Conservation (phyloP, 352 stramenopile genomes). For the Phytophthora quininea region DNA sequence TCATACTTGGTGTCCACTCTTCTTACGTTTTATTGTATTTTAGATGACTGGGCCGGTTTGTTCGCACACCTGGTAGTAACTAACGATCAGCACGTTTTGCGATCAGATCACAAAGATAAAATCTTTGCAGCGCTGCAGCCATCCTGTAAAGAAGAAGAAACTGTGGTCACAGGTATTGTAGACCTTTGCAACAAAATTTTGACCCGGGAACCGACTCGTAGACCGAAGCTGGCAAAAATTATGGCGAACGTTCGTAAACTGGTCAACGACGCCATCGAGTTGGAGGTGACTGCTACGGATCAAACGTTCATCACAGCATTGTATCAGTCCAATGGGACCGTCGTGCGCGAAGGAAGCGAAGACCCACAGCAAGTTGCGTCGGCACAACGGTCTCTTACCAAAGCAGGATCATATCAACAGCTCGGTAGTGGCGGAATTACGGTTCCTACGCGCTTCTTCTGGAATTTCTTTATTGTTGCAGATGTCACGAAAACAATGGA, state of each 20-base stretch:
- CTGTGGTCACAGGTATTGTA: slow-evolving; percentile 30
- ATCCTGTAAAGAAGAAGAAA: slow-evolving; percentile 35
- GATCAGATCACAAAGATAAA: slow-evolving; percentile 49
- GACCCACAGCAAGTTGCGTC: not conserved
- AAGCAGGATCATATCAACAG: slow-evolving; percentile 5
- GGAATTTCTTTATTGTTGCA: slow-evolving; percentile 56
- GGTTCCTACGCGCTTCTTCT: slow-evolving; percentile 47
- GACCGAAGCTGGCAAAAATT: slow-evolving; percentile 34
- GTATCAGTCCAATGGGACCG: not conserved
- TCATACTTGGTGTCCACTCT: not conserved
- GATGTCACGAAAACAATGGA: slow-evolving; percentile 2
- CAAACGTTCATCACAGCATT: slow-evolving; percentile 22
- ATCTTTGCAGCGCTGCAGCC: slow-evolving; percentile 37
- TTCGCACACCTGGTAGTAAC: slow-evolving; percentile 62
- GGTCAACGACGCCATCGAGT: slow-evolving; percentile 32
- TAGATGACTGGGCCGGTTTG: slow-evolving; percentile 69
- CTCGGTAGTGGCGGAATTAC: slow-evolving; percentile 2
- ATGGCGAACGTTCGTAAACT: slow-evolving; percentile 24
- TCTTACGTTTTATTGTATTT: slow-evolving; percentile 3
- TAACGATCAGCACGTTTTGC: slow-evolving; percentile 39
- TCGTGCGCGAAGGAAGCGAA: not conserved
- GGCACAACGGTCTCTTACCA: slow-evolving; percentile 4
- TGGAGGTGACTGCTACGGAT: slow-evolving; percentile 33
- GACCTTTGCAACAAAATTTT: slow-evolving; percentile 44
- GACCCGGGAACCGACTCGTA: slow-evolving; percentile 23